phyloP scores from a whole-genome alignment of 2,329 filamentous ascomycete species.

The Pseudogymnoascus sp. region DNA sequence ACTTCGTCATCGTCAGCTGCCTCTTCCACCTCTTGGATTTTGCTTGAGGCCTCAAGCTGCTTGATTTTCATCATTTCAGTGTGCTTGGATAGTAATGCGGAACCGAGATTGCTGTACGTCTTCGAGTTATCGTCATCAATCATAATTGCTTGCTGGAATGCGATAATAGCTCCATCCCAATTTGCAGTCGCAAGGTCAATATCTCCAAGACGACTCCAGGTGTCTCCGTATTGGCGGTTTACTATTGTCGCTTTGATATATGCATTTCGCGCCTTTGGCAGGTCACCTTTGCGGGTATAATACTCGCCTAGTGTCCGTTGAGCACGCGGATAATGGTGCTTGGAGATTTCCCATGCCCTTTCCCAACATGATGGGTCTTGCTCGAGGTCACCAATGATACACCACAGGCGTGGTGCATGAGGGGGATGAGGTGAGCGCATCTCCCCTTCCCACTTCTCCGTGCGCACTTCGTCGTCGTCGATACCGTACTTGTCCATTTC shows the following conservation, averaged over 20 bases:
- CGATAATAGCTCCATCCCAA: conserved; percentile 71
- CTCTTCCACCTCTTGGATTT: conserved; percentile 18
- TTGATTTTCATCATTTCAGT: conserved; percentile 36
- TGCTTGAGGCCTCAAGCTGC: conserved; percentile 9
- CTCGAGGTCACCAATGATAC: conserved; percentile 87
- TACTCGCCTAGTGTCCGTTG: conserved; percentile 79
- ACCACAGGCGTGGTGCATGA: conserved; percentile 81
- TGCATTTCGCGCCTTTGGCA: conserved; percentile 61
- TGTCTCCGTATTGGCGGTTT: conserved; percentile 71
- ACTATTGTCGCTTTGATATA: conserved; percentile 70
- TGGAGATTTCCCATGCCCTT: conserved; percentile 80
- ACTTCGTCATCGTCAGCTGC: conserved; percentile 25
- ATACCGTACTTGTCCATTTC: conserved; percentile 32
- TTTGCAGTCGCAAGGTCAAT: conserved; percentile 69
- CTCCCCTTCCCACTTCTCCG: conserved; percentile 52
- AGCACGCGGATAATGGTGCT: conserved; percentile 71
- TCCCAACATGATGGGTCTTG: conserved; percentile 66
- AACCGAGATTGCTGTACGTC: conserved; percentile 91
- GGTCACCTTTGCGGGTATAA: conserved; percentile 59
- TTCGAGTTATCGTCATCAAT: conserved; percentile 83
- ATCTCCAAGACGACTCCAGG: conserved; percentile 88
- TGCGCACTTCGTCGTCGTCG: conserved; percentile 44
- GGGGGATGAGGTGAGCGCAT: conserved; percentile 63
- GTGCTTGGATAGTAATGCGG: conserved; percentile 65
- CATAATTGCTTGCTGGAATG: conserved; percentile 75